Evolutionary conservation across 2,329 filamentous ascomycete species (phyloP), one percentile per base, ranked within the genome.

Genomic region (Cyclaneusma minus): DNA sequence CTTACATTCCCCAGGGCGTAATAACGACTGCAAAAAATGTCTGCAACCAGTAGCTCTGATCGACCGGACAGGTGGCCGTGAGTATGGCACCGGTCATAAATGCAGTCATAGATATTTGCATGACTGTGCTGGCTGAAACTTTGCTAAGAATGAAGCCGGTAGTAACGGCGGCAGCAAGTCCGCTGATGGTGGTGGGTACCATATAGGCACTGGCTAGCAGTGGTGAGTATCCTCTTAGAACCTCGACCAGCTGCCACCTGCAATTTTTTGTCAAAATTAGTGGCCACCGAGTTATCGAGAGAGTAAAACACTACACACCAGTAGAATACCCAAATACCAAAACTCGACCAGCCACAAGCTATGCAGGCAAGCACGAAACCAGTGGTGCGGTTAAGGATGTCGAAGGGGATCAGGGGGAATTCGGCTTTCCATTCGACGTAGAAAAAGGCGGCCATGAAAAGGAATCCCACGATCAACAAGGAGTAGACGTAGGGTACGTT

Each of bases 1-100:
- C n/a, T n/a, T n/a, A n/a, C n/a, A n/a, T n/a, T 3, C 69, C 68
- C 38, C 62, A 71, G 0, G 67, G 62, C 47, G 66, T 68, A 23
- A 78, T 40, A 3, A 76, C 13, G 4, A 67, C 53, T 3, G 56
- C 56, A 7, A 72, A 56, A 40, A 80, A 79, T 0, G 62, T 55
- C 34, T 74, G 64, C 11, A 53, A 55, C 74, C 74, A 80, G 48
- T 78, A 80, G 1, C 51, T 60, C 42, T 76, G 68, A 4, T 57
- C 36, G 0, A 59, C 50, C 0, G 70, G 67, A 3, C 61, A 54
- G 1, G 51, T 58, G 4, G 50, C 52, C 3, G 54, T 35, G 7
- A 61, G 36, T 6, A 57, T 38, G 8, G 41, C 48, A 4, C 58
- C 58, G 6, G 50, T 31, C 6, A 50, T 47, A 39, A 62, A 62